Evolutionary conservation across 148 eudicot genomes (phyloP).

Genomic region (Agrostemma githago): DNA sequence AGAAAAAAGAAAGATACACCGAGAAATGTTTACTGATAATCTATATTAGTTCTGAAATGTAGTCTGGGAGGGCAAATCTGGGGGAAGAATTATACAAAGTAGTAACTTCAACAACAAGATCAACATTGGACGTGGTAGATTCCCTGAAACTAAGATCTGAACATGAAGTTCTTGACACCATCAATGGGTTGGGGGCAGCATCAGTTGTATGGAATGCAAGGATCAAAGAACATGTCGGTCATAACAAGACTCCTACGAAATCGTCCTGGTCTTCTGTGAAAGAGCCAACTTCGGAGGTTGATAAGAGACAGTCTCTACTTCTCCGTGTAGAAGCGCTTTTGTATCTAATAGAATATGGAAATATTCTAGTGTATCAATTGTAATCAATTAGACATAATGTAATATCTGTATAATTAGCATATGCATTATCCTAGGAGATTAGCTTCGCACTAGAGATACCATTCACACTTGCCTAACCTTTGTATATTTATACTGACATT

Average conservation of each 20-base stretch:
- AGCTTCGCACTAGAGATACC: too few relatives aligned
- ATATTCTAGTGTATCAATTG: too few relatives aligned
- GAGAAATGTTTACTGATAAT: neutral
- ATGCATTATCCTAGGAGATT: too few relatives aligned
- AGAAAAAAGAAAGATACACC: neutral
- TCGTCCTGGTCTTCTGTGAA: slow-evolving; percentile 64
- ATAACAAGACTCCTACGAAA: slow-evolving; percentile 43
- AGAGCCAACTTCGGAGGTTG: slow-evolving; percentile 52
- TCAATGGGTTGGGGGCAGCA: slow-evolving; percentile 83
- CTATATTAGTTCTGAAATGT: slow-evolving; percentile 20
- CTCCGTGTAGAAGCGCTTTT: slow-evolving; percentile 51
- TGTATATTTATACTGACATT: too few relatives aligned
- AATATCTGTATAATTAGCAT: too few relatives aligned
- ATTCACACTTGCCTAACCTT: too few relatives aligned
- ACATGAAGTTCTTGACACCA: slow-evolving; percentile 59
- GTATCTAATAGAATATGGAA: too few relatives aligned
- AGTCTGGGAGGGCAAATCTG: slow-evolving; percentile 74
- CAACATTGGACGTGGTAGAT: slow-evolving; percentile 43
- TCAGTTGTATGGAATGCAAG: slow-evolving; percentile 67
- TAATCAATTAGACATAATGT: too few relatives aligned
- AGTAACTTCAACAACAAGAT: slow-evolving; percentile 42
- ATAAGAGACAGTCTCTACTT: slow-evolving; percentile 45
- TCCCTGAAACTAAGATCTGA: slow-evolving; percentile 57
- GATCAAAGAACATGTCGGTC: slow-evolving; percentile 37
- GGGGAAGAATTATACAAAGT: slow-evolving; percentile 72